Percentiles rank a stretch among this genome's conserved stretches.
Evolutionary conservation across 768 basidiomycete genomes (phyloP).

Genomic region (Rickenella mellea): DNA sequence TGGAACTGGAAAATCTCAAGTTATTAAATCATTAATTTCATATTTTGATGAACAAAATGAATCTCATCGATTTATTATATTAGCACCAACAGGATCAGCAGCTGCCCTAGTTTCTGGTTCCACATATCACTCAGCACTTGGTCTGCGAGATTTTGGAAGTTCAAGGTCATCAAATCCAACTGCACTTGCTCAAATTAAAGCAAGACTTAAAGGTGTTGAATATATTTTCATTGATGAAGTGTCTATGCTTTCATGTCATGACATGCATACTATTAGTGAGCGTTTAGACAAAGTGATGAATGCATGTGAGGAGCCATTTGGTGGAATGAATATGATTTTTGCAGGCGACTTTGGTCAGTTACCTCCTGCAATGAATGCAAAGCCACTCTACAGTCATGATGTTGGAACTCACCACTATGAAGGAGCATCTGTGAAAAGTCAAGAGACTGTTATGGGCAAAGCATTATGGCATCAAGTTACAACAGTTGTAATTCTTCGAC

Average conservation of each 20-base stretch:
- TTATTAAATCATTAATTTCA: slow-evolving; percentile 1
- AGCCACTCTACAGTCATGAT: neutral
- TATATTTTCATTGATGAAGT: slow-evolving; percentile 35
- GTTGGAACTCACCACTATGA: neutral
- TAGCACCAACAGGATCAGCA: slow-evolving; percentile 6
- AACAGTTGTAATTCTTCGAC: neutral
- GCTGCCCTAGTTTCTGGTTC: slow-evolving; percentile 4
- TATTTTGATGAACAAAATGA: slow-evolving; percentile 1
- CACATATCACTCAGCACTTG: slow-evolving; percentile 5
- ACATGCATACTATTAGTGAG: slow-evolving; percentile 17
- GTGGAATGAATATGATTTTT: slow-evolving; percentile 28
- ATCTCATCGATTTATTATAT: neutral
- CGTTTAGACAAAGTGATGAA: slow-evolving; percentile 12
- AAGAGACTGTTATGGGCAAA: neutral
- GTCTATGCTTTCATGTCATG: slow-evolving; percentile 28
- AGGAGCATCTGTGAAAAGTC: no score
- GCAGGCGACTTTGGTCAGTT: slow-evolving; percentile 38
- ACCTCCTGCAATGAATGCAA: slow-evolving; percentile 26
- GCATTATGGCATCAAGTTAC: slow-evolving; percentile 5
- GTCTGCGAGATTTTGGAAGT: neutral
- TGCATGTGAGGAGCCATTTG: slow-evolving; percentile 5
- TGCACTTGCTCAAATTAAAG: slow-evolving; percentile 7
- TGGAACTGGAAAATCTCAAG: slow-evolving; percentile 7
- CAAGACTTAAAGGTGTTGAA: slow-evolving; percentile 20
- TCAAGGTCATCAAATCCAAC: no score